These are phyloP conservation scores for Leccinum incarnatum DNA, from an alignment of 768 basidiomycete species.

Conservation along the genomic window DNA sequence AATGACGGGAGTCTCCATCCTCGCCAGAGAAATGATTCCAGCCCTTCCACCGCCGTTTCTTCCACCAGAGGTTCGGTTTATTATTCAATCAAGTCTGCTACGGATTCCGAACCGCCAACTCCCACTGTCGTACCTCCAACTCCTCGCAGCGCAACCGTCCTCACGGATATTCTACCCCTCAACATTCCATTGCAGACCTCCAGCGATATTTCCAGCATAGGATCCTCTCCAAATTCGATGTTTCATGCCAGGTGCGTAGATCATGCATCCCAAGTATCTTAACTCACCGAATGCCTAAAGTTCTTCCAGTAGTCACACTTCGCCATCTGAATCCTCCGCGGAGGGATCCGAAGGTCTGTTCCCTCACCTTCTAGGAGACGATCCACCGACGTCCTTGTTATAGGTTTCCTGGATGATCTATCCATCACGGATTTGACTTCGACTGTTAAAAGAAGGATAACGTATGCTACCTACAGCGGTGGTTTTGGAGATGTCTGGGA, in stretches of 20 bases:
- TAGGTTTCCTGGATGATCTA: conserved; percentile 9
- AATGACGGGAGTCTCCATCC: neutral
- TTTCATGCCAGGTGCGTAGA: conserved; percentile 7
- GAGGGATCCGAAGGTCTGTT: conserved; percentile 12
- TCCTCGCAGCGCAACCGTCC: neutral
- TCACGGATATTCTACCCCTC: neutral
- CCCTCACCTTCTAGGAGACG: neutral
- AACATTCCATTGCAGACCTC: too few species aligned
- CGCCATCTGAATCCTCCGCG: conserved; percentile 7
- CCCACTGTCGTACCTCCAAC: conserved; percentile 15
- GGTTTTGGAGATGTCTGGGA: conserved; percentile 24
- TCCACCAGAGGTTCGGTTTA: neutral
- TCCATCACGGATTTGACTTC: conserved; percentile 4
- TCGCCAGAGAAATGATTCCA: neutral
- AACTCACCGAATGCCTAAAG: conserved; percentile 5
- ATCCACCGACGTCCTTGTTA: neutral
- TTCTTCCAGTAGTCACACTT: conserved; percentile 12
- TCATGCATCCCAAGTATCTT: neutral
- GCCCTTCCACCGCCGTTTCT: neutral
- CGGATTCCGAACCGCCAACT: neutral
- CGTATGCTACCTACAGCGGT: conserved; percentile 10
- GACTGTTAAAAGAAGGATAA: conserved; percentile 2
- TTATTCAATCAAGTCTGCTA: conserved; percentile 12
- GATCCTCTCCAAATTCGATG: conserved; percentile 2
- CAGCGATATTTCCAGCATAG: too few species aligned